Evolutionary conservation across 257 asterid genomes (phyloP).

Genomic region (Echium plantagineum): DNA sequence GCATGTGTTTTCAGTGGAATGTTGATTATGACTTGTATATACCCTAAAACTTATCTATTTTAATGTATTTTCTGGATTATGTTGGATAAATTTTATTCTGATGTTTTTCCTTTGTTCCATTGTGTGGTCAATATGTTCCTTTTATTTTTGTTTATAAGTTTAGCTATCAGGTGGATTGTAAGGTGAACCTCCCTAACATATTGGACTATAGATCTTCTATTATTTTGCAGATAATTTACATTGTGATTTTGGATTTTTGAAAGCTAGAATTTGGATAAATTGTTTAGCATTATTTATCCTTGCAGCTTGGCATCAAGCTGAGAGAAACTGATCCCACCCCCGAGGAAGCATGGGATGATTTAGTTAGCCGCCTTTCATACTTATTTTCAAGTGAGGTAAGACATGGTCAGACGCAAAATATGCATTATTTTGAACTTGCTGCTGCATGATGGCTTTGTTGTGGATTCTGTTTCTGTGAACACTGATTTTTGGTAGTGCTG

Average conservation of each 20-base stretch:
- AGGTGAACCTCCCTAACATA: not conserved
- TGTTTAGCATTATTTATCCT: constrained; percentile 6
- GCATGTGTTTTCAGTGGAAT: too few relatives aligned
- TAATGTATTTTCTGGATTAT: too few relatives aligned
- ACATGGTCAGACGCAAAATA: not conserved
- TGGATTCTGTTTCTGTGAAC: not conserved
- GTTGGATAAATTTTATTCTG: too few relatives aligned
- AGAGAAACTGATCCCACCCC: constrained; percentile 49
- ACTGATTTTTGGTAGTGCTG: not conserved
- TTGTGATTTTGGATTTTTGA: constrained; percentile 7
- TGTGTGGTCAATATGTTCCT: too few relatives aligned
- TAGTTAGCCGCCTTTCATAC: constrained; percentile 50
- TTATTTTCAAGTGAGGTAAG: constrained; percentile 74
- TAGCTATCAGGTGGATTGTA: too few relatives aligned
- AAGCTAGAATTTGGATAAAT: constrained; percentile 5
- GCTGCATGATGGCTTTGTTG: not conserved
- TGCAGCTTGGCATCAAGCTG: constrained; percentile 64
- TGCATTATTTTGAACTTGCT: not conserved
- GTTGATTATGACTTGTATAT: too few relatives aligned
- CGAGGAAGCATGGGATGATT: constrained; percentile 68
- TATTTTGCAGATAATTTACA: not conserved
- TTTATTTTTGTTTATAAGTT: too few relatives aligned
- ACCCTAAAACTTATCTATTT: too few relatives aligned
- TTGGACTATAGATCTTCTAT: not conserved
- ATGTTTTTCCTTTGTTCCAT: too few relatives aligned